phyloP scores from a whole-genome alignment of 495 filamentous ascomycete species.

The Talaromyces trachyspermus region DNA sequence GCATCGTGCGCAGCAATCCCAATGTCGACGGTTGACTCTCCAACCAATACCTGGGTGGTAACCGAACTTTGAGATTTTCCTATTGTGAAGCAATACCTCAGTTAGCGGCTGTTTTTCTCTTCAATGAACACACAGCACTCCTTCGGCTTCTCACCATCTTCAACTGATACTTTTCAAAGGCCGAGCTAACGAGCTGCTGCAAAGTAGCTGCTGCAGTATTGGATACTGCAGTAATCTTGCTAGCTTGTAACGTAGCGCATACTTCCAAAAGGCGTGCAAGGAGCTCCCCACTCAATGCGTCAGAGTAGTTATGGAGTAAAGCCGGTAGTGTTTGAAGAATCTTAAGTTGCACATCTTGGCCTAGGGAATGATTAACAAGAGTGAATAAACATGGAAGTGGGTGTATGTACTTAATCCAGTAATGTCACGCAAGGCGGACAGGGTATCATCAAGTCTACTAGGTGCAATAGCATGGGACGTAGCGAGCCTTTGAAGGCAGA shows the following conservation, averaged over 20 bases:
- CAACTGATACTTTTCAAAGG: slow-evolving; percentile 84
- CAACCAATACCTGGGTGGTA: slow-evolving; percentile 34
- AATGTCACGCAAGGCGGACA: slow-evolving; percentile 80
- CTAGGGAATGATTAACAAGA: slow-evolving; percentile 37
- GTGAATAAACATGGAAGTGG: neutral
- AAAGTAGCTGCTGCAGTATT: slow-evolving; percentile 92
- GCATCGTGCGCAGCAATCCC: slow-evolving; percentile 79
- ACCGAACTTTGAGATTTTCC: slow-evolving; percentile 46
- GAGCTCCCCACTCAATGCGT: slow-evolving; percentile 70
- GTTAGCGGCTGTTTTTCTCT: too few species aligned
- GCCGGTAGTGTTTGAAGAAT: slow-evolving; percentile 92
- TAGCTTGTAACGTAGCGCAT: slow-evolving; percentile 81
- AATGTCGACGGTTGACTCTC: slow-evolving; percentile 56
- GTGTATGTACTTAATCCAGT: slow-evolving; percentile 48
- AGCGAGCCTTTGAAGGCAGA: slow-evolving; percentile 83
- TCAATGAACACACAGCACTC: neutral
- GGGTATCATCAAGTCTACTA: slow-evolving; percentile 67
- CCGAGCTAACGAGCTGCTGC: slow-evolving; percentile 84
- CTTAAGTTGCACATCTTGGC: slow-evolving; percentile 90
- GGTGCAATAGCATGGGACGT: slow-evolving; percentile 69
- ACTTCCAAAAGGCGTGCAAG: slow-evolving; percentile 77
- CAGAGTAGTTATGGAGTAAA: slow-evolving; percentile 81
- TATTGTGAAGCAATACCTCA: slow-evolving; percentile 32
- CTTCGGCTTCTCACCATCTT: slow-evolving; percentile 54
- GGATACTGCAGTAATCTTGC: slow-evolving; percentile 85